phyloP scores from a whole-genome alignment of 2,329 filamentous ascomycete species.

The Nemania diffusa region DNA sequence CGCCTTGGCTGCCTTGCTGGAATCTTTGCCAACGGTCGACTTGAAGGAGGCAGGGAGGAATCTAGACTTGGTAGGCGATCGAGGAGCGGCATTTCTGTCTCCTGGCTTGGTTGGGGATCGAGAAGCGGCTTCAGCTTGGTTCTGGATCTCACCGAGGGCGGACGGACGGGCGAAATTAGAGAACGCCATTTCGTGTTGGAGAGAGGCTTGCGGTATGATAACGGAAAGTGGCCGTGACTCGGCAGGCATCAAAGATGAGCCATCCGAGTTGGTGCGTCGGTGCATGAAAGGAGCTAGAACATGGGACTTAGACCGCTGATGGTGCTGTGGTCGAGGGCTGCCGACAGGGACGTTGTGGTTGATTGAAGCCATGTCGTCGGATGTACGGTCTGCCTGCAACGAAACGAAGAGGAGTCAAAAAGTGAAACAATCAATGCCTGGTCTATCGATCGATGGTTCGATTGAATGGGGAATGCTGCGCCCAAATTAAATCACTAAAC shows the following conservation, averaged over 20 bases:
- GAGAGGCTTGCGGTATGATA: conserved; percentile 37
- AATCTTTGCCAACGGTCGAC: conserved; percentile 53
- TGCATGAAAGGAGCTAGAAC: conserved; percentile 63
- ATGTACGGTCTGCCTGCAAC: conserved; percentile 14
- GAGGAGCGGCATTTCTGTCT: conserved; percentile 30
- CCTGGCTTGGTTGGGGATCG: conserved; percentile 44
- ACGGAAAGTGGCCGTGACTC: conserved; percentile 41
- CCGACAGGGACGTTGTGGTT: conserved; percentile 40
- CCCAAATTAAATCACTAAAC: conserved; percentile 35
- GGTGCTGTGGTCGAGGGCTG: conserved; percentile 39
- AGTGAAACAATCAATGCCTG: conserved; percentile 40
- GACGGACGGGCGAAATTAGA: conserved; percentile 55
- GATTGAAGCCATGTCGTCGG: conserved; percentile 43
- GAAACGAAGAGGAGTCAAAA: conserved; percentile 30
- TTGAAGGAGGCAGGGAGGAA: conserved; percentile 52
- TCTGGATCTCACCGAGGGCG: conserved; percentile 67
- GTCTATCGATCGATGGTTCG: conserved; percentile 37
- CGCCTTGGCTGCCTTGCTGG: conserved; percentile 48
- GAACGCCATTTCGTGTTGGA: conserved; percentile 46
- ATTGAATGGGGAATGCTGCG: conserved; percentile 35
- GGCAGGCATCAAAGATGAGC: conserved; percentile 49
- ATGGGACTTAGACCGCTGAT: conserved; percentile 60
- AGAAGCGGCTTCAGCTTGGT: conserved; percentile 52
- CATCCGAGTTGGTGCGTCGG: conserved; percentile 60
- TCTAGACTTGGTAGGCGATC: conserved; percentile 47